A percentile compares a stretch with the other conserved stretches of the same genome.
Conservation (phyloP, 306 rosid genomes). For the Bauhinia variegata region DNA sequence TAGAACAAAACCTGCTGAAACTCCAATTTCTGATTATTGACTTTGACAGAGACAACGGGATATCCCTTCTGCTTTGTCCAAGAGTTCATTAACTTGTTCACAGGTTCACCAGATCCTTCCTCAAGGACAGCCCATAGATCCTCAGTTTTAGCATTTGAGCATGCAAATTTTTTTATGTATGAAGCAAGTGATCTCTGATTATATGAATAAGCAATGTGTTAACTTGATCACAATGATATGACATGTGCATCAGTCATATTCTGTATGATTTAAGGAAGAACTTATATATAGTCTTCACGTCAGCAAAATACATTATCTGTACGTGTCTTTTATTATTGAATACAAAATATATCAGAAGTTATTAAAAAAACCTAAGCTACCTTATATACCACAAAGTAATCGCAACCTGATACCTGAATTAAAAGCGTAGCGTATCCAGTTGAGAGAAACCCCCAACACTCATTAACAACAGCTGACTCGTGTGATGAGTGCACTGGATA, state of each 20-base stretch:
- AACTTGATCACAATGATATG: conserved; percentile 19
- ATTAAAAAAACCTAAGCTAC: no score
- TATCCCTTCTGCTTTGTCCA: conserved; percentile 97
- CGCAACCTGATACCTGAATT: neutral
- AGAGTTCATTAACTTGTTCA: conserved; percentile 80
- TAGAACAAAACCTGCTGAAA: conserved; percentile 73
- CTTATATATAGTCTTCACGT: conserved; percentile 12
- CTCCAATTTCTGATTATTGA: conserved; percentile 68
- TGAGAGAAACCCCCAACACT: no score
- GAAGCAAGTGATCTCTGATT: conserved; percentile 89
- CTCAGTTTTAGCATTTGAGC: conserved; percentile 89
- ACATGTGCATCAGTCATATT: conserved; percentile 14
- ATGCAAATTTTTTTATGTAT: conserved; percentile 74
- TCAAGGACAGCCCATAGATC: conserved; percentile 96
- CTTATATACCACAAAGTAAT: conserved; percentile 2
- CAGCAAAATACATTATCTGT: neutral
- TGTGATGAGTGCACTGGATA: neutral
- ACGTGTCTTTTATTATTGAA: neutral
- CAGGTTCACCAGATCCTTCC: conserved; percentile 92
- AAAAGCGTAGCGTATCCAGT: no score
- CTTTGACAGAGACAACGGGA: conserved; percentile 77
- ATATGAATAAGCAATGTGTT: conserved; percentile 35
- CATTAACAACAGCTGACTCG: neutral
- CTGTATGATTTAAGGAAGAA: conserved; percentile 11
- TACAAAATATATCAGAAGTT: neutral